A percentile compares a stretch with the other conserved stretches of the same genome.
phyloP scores from a whole-genome alignment of 768 basidiomycete species.

The Pulveroboletus sp. region DNA sequence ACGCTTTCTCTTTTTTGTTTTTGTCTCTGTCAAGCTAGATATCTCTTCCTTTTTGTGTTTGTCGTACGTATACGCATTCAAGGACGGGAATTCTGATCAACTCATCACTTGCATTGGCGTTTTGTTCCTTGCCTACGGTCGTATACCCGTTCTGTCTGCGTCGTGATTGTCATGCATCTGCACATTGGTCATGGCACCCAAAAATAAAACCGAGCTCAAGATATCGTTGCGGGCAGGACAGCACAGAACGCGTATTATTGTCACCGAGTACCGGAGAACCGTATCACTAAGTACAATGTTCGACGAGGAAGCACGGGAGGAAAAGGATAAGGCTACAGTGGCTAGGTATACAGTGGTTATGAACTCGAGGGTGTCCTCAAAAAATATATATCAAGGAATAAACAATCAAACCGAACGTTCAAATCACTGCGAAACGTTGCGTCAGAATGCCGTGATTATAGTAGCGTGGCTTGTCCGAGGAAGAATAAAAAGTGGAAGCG shows the following conservation, averaged over 20 bases:
- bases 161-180: too few relatives aligned
- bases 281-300: not conserved
- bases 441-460: not conserved
- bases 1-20: not conserved
- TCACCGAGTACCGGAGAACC: not conserved
- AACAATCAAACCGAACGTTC: constrained; percentile 9
- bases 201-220: too few relatives aligned
- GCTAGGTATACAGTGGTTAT: constrained; percentile 33
- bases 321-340: constrained; percentile 37
- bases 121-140: not conserved
- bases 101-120: constrained; percentile 10
- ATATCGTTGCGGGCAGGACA: too few relatives aligned
- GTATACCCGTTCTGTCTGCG: not conserved
- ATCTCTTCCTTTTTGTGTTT: constrained; percentile 8
- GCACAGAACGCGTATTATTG: too few relatives aligned
- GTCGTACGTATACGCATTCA: constrained; percentile 21
- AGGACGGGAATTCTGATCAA: constrained; percentile 27
- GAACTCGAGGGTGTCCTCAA: constrained; percentile 17
- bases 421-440: constrained; percentile 33
- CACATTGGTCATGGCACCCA: not conserved
- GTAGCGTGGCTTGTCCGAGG: too few relatives aligned
- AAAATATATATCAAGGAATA: constrained; percentile 7
- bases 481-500: too few relatives aligned
- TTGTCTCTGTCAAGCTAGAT: constrained; percentile 9
- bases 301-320: not conserved